Conservation (phyloP, 331 rosid genomes). For the Telfairia occidentalis region DNA sequence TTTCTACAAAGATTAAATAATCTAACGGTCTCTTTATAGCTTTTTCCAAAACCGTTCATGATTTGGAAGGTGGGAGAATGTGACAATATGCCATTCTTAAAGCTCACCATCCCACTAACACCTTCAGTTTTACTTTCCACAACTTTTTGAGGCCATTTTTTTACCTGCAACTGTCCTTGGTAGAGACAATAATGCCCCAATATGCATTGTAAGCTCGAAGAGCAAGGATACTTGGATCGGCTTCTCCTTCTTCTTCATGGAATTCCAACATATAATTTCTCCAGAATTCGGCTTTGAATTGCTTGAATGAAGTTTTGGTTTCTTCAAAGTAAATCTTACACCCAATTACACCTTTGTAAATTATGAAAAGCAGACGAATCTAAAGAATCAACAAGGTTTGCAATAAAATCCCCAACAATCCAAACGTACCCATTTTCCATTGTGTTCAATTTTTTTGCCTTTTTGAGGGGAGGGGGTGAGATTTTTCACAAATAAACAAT, state of each 20-base stretch:
- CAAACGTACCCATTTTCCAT: conserved; percentile 46
- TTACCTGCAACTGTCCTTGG: not conserved
- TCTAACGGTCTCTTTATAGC: not conserved
- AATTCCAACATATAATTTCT: not conserved
- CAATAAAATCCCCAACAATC: conserved; percentile 42
- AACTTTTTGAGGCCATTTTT: not conserved
- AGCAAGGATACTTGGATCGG: not conserved
- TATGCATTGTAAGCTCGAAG: conserved; percentile 10
- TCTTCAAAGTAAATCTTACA: not conserved
- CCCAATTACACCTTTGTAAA: conserved; percentile 44
- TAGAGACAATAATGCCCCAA: not conserved
- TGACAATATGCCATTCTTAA: not conserved
- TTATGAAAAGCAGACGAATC: conserved; percentile 20
- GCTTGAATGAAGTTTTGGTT: not conserved
- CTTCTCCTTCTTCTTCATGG: not conserved
- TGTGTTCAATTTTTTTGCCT: conserved; percentile 42
- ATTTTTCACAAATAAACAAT: too few relatives aligned
- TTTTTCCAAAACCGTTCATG: not conserved
- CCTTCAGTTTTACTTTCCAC: not conserved
- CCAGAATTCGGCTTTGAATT: not conserved
- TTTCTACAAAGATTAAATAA: not conserved
- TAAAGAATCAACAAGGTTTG: conserved; percentile 35
- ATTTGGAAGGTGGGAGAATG: not conserved
- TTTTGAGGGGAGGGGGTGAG: conserved; percentile 25
- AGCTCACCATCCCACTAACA: not conserved